Conservation (phyloP, 1,284 basidiomycete species). For the Cronartium quercuum region DNA sequence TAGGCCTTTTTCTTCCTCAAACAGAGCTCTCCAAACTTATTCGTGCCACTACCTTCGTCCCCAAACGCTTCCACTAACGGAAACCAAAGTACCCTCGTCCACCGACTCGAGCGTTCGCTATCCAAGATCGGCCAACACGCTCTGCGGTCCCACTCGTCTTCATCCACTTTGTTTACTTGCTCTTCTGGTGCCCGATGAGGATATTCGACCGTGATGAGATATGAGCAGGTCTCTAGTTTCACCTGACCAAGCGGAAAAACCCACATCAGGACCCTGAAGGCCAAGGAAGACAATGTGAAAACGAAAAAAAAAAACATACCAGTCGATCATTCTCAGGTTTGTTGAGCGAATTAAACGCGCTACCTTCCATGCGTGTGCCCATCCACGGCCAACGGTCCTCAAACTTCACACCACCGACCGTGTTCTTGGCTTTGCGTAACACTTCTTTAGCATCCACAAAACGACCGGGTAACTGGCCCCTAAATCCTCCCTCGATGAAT, state of each 20-base stretch:
- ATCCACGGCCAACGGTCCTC: constrained; percentile 59
- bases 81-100: background rate
- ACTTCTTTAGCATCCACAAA: constrained; percentile 54
- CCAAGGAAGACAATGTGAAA: constrained; percentile 3
- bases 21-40: background rate
- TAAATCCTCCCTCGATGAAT: constrained; percentile 83
- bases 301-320: constrained; percentile 56
- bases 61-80: background rate
- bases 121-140: constrained; percentile 14
- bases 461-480: constrained; percentile 79
- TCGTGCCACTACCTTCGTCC: background rate
- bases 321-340: constrained; percentile 70
- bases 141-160: background rate
- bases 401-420: constrained; percentile 32
- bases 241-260: constrained; percentile 55
- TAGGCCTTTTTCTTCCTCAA: background rate
- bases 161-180: background rate
- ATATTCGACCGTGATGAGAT: constrained; percentile 78
- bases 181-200: constrained; percentile 56
- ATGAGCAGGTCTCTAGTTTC: constrained; percentile 66
- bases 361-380: constrained; percentile 61
- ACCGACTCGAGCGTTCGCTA: background rate
- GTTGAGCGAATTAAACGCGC: constrained; percentile 81
- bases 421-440: constrained; percentile 44
- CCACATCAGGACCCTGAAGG: background rate